These are phyloP conservation scores for Thalassiosira exigua DNA, from an alignment of 352 stramenopile species.

Conservation along the genomic window DNA sequence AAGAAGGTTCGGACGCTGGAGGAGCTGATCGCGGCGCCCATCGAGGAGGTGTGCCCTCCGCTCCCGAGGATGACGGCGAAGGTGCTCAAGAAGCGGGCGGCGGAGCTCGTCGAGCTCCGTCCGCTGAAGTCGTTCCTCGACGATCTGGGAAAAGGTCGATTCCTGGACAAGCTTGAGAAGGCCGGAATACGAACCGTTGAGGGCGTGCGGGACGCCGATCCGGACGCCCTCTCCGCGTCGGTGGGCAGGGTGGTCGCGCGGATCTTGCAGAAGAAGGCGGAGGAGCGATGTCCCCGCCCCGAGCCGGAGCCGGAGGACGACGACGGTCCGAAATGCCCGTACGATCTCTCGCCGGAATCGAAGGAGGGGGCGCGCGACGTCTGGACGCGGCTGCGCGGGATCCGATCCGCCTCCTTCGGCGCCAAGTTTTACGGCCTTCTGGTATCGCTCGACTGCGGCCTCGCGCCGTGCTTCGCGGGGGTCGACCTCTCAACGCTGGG, in stretches of 20 bases:
- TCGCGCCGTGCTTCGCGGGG: conserved; percentile 5
- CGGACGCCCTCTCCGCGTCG: neutral
- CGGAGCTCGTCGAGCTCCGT: neutral
- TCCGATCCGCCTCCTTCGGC: neutral
- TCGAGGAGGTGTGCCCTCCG: neutral
- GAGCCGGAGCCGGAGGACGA: too few species aligned
- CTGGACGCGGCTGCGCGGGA: neutral
- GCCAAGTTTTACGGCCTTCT: neutral
- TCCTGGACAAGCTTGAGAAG: neutral
- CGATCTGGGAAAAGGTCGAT: neutral
- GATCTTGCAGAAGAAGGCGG: conserved; percentile 3
- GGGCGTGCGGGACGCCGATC: neutral
- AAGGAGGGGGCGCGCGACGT: neutral
- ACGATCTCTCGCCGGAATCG: neutral
- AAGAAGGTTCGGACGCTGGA: neutral
- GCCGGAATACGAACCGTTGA: neutral
- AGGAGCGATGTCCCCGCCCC: neutral
- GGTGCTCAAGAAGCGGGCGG: conserved; percentile 1
- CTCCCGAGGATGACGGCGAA: neutral
- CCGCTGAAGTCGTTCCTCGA: neutral
- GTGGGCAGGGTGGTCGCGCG: neutral
- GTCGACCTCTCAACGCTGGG: neutral
- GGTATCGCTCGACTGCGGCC: neutral
- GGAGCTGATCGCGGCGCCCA: neutral
- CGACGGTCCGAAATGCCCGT: neutral